These are phyloP conservation scores for Clarireedia monteithiana DNA, from an alignment of 2,329 filamentous ascomycete species.

Conservation along the genomic window DNA sequence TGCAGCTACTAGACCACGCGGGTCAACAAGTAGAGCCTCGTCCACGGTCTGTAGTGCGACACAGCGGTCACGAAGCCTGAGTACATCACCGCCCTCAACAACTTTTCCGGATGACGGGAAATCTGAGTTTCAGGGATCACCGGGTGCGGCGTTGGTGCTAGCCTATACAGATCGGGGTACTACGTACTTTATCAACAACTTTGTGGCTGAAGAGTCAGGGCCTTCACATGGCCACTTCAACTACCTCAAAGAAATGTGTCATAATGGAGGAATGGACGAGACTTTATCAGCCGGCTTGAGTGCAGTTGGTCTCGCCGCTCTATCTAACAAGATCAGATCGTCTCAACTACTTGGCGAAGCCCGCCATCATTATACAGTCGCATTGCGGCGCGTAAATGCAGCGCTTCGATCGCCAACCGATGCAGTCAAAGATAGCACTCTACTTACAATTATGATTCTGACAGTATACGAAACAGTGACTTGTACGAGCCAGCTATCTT, in stretches of 20 bases:
- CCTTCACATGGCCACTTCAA: slow-evolving; percentile 10
- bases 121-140: background rate
- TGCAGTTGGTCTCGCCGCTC: slow-evolving; percentile 42
- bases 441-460: slow-evolving; percentile 45
- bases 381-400: slow-evolving; percentile 41
- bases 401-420: slow-evolving; percentile 38
- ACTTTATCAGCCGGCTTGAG: slow-evolving; percentile 31
- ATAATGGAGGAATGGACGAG: slow-evolving; percentile 4
- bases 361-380: slow-evolving; percentile 41
- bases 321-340: slow-evolving; percentile 33
- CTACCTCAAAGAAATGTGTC: slow-evolving; percentile 9
- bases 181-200: slow-evolving; percentile 12
- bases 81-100: background rate
- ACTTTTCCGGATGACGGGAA: background rate
- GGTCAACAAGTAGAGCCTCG: background rate
- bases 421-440: slow-evolving; percentile 42
- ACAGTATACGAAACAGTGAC: slow-evolving; percentile 45
- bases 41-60: background rate
- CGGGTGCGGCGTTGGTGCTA: background rate
- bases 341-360: slow-evolving; percentile 39
- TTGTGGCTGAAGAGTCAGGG: slow-evolving; percentile 4
- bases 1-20: background rate
- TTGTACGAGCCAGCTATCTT: slow-evolving; percentile 33
- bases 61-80: background rate
- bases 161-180: slow-evolving; percentile 11